These are phyloP conservation scores for Boletus subcaerulescens DNA, from an alignment of 768 basidiomycete species.

Conservation along the genomic window DNA sequence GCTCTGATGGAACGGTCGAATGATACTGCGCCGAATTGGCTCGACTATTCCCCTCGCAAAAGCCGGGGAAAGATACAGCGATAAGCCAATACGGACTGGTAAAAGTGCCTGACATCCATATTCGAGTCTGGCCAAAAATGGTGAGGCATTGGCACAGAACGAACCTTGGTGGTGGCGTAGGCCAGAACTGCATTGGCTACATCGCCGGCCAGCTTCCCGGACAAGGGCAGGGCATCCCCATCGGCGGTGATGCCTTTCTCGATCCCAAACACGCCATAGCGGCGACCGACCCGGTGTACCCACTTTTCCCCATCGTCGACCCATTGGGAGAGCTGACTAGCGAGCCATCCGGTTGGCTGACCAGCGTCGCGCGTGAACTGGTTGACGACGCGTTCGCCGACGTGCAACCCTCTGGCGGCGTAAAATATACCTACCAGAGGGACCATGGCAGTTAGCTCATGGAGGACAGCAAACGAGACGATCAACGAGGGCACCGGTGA, in stretches of 20 bases:
- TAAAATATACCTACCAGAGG: constrained; percentile 78
- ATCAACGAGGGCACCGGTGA: constrained; percentile 71
- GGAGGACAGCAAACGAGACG: constrained; percentile 79
- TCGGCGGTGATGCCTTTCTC: constrained; percentile 42
- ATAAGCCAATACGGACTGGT: constrained; percentile 68
- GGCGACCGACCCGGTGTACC: constrained; percentile 65
- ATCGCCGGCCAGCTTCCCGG: constrained; percentile 61
- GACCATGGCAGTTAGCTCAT: constrained; percentile 79
- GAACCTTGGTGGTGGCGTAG: constrained; percentile 76
- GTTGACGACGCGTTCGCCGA: constrained; percentile 65
- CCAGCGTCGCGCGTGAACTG: constrained; percentile 27
- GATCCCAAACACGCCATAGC: constrained; percentile 82
- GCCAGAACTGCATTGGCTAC: constrained; percentile 82
- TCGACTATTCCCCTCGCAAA: constrained; percentile 69
- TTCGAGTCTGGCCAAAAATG: neutral
- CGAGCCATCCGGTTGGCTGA: constrained; percentile 38
- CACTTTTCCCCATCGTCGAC: constrained; percentile 74
- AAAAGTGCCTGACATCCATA: constrained; percentile 56
- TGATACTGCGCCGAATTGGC: constrained; percentile 44
- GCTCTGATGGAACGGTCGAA: constrained; percentile 16
- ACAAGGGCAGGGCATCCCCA: constrained; percentile 8
- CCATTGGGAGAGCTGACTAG: constrained; percentile 51
- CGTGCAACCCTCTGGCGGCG: constrained; percentile 57
- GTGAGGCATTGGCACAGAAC: constrained; percentile 1
- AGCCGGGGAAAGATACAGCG: constrained; percentile 68